Conservation (phyloP, 164 flowering plant species). For the Litsea cubeba region DNA sequence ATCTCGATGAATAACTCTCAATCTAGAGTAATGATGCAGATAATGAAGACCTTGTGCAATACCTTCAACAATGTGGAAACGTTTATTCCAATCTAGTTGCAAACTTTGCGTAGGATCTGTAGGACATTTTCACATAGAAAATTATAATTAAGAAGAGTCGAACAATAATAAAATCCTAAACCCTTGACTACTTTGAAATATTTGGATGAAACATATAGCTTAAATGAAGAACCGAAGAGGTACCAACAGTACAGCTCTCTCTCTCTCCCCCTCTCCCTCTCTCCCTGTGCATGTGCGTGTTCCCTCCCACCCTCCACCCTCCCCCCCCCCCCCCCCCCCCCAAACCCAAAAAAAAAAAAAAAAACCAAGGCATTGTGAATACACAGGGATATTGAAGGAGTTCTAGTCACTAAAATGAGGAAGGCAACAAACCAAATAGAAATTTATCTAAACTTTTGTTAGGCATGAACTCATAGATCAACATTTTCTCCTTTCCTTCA, state of each 20-base stretch:
- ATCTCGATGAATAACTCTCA: constrained; percentile 48
- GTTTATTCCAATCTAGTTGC: constrained; percentile 19
- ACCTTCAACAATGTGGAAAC: constrained; percentile 28
- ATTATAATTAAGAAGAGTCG: too few species aligned
- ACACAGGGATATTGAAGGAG: neutral
- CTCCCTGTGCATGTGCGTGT: too few species aligned
- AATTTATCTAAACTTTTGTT: neutral
- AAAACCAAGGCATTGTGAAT: too few species aligned
- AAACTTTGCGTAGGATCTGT: neutral
- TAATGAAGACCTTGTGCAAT: constrained; percentile 50
- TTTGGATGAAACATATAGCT: too few species aligned
- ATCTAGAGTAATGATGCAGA: constrained; percentile 51
- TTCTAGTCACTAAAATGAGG: neutral
- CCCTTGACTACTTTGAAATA: too few species aligned
- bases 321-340: too few species aligned
- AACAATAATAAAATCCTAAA: neutral
- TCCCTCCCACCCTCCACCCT: too few species aligned
- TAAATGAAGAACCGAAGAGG: too few species aligned
- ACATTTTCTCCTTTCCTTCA: neutral
- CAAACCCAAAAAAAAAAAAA: too few species aligned
- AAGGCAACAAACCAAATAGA: neutral
- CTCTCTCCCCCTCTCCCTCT: too few species aligned
- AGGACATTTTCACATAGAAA: too few species aligned
- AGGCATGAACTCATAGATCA: neutral
- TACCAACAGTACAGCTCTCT: too few species aligned